Percentiles rank a stretch among this genome's conserved stretches.
Conservation (phyloP, 2,329 filamentous ascomycete genomes). For the Paecilomyces fulvus region DNA sequence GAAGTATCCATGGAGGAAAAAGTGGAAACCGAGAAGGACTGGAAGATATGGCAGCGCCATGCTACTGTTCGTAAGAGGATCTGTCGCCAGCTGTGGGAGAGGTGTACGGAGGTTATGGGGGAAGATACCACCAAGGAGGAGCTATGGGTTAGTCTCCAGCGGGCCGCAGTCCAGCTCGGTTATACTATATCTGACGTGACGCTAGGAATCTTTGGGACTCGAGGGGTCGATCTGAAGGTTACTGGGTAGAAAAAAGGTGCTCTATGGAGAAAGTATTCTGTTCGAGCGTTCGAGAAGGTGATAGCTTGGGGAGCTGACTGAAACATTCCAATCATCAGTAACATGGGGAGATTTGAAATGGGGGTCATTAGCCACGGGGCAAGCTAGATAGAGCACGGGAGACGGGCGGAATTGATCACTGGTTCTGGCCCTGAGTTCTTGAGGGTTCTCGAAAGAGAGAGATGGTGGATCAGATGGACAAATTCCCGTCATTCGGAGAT, state of each 20-base stretch:
- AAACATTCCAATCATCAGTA: background rate
- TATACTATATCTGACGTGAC: constrained; percentile 3
- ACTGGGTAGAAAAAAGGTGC: background rate
- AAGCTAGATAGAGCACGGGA: background rate
- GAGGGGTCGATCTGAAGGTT: constrained; percentile 22
- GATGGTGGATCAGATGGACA: constrained; percentile 1
- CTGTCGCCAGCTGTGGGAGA: constrained; percentile 43
- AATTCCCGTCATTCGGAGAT: background rate
- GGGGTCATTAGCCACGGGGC: background rate
- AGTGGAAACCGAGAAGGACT: constrained; percentile 38
- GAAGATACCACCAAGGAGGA: constrained; percentile 41
- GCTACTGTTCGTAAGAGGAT: constrained; percentile 40
- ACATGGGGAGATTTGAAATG: background rate
- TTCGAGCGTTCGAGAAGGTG: background rate
- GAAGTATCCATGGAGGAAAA: constrained; percentile 42
- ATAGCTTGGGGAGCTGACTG: background rate
- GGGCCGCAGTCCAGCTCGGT: constrained; percentile 3
- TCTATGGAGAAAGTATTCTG: constrained; percentile 4
- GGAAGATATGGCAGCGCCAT: constrained; percentile 36
- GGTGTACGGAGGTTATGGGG: constrained; percentile 40
- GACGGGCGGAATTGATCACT: background rate
- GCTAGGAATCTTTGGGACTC: constrained; percentile 29
- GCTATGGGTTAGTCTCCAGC: constrained; percentile 36
- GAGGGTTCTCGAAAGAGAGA: background rate
- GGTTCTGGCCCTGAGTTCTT: background rate